Evolutionary conservation across 2,329 filamentous ascomycete species (phyloP).

Genomic region (Rasamsonia emersonii): DNA sequence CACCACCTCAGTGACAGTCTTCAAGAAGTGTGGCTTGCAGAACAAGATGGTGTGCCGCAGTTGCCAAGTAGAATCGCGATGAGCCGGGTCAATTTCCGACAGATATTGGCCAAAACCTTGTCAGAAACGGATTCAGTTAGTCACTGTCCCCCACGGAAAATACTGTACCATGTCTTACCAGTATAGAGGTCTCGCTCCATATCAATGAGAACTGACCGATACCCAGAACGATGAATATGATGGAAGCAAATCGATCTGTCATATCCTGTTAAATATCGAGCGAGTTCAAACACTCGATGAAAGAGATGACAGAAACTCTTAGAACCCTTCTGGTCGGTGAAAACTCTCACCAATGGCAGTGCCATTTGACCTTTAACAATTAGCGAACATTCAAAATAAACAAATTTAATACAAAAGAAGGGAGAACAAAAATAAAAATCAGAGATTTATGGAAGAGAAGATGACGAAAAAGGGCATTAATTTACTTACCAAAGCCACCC

Average conservation of each 20-base stretch:
- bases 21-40: not conserved
- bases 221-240: not conserved
- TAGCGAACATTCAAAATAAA: too few species aligned
- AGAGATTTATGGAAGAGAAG: too few species aligned
- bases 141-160: too few species aligned
- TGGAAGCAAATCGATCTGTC: not conserved
- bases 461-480: too few species aligned
- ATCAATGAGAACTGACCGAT: not conserved
- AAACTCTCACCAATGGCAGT: too few species aligned
- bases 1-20: not conserved
- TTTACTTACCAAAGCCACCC: too few species aligned
- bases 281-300: not conserved
- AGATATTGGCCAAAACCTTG: not conserved
- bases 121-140: too few species aligned
- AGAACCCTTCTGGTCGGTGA: not conserved
- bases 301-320: not conserved
- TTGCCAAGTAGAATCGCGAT: not conserved
- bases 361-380: too few species aligned
- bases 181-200: too few species aligned
- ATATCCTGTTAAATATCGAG: not conserved
- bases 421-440: too few species aligned
- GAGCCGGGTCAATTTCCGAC: not conserved
- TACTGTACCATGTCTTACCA: too few species aligned
- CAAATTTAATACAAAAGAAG: too few species aligned
- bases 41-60: not conserved